Evolutionary conservation across 495 filamentous ascomycete species (phyloP).

Genomic region (Podospora anserina): DNA sequence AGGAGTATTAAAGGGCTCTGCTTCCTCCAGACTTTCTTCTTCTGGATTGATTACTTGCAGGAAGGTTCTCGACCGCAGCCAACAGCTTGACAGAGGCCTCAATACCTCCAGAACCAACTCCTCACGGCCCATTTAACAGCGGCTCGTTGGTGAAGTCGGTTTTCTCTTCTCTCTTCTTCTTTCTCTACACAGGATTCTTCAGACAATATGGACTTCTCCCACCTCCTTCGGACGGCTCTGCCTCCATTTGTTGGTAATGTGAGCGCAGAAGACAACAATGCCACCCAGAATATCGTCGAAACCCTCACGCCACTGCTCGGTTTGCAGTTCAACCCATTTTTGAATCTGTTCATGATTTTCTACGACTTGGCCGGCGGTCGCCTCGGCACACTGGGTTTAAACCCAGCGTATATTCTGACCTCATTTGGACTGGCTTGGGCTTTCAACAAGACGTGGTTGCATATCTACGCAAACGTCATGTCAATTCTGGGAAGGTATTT

Average conservation of each 20-base stretch:
- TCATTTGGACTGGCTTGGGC: constrained; percentile 39
- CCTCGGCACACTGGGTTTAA: constrained; percentile 38
- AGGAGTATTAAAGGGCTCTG: neutral
- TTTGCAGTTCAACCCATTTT: constrained; percentile 31
- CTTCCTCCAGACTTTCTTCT: neutral
- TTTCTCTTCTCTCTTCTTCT: neutral
- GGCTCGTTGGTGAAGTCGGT: neutral
- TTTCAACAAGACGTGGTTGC: constrained; percentile 33
- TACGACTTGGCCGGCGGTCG: constrained; percentile 30
- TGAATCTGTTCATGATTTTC: constrained; percentile 30
- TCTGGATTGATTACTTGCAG: neutral
- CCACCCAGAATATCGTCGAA: constrained; percentile 25
- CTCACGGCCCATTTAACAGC: neutral
- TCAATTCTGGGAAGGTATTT: constrained; percentile 42
- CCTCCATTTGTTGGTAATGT: constrained; percentile 26
- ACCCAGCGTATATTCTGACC: constrained; percentile 39
- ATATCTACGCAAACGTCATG: constrained; percentile 29
- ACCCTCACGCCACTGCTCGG: constrained; percentile 30
- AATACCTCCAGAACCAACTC: neutral
- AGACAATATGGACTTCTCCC: constrained; percentile 28
- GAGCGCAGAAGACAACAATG: constrained; percentile 19
- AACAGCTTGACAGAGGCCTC: neutral
- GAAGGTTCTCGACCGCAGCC: neutral
- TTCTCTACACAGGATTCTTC: neutral
- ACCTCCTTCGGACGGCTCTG: constrained; percentile 22